Percentiles rank a stretch among this genome's conserved stretches.
These are phyloP conservation scores for Lepraria neglecta DNA, from an alignment of 495 filamentous ascomycete species.

Conservation along the genomic window DNA sequence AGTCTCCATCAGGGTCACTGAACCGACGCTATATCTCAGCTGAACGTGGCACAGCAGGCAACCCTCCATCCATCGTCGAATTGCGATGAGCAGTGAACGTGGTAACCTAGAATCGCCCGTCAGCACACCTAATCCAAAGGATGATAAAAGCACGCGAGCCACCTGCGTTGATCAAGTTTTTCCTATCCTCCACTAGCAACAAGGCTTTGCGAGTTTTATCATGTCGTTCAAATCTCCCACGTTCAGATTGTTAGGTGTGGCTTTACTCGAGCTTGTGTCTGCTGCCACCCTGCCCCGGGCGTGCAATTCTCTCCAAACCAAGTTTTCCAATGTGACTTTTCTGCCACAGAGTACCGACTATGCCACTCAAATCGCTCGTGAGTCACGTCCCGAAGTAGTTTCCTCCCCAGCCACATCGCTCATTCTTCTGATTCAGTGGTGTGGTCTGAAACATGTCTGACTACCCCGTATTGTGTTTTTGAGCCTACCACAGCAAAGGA, in stretches of 20 bases:
- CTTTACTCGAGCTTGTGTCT: neutral
- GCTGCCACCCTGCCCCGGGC: neutral
- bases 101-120: conserved; percentile 2
- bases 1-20: neutral
- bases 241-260: neutral
- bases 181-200: conserved; percentile 1
- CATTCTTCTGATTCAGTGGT: neutral
- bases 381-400: neutral
- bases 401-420: neutral
- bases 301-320: neutral
- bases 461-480: conserved; percentile 33
- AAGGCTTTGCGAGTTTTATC: conserved; percentile 1
- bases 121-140: neutral
- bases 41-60: conserved; percentile 4
- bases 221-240: neutral
- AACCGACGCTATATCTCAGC: conserved; percentile 2
- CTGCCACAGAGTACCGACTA: neutral
- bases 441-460: neutral
- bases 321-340: neutral
- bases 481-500: conserved; percentile 27
- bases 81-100: neutral
- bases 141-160: conserved; percentile 3
- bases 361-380: neutral
- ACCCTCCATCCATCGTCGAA: neutral
- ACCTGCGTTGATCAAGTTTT: conserved; percentile 1